Evolutionary conservation across 495 filamentous ascomycete genomes (phyloP).

Genomic region (Neurospora sp.): DNA sequence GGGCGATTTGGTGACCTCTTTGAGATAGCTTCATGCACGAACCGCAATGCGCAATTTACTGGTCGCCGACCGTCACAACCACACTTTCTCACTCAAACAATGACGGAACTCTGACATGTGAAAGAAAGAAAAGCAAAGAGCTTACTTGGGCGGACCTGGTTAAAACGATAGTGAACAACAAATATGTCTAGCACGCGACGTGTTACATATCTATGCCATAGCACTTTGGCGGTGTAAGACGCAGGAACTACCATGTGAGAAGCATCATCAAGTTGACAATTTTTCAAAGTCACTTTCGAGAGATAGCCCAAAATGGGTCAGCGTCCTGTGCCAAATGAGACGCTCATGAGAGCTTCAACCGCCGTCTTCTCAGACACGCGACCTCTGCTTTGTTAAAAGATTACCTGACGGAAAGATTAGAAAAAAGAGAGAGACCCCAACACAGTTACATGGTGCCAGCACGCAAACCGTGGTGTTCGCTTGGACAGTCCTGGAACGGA

Average conservation of each 20-base stretch:
- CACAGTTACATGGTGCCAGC: not conserved
- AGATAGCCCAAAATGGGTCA: not conserved
- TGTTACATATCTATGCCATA: not conserved
- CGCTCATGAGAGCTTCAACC: not conserved
- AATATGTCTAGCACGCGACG: not conserved
- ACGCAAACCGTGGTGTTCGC: not conserved
- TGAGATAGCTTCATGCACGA: not conserved
- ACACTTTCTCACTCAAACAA: not conserved
- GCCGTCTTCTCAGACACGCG: not conserved
- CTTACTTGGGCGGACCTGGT: not conserved
- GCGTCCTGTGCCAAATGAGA: not conserved
- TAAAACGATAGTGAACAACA: not conserved
- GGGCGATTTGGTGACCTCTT: not conserved
- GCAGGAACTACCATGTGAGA: not conserved
- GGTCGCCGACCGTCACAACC: not conserved
- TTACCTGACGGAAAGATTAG: not conserved
- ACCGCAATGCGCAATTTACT: not conserved
- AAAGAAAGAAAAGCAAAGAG: not conserved
- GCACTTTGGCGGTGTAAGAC: not conserved
- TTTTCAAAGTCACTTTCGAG: not conserved
- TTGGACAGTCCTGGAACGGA: not conserved
- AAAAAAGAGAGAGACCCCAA: not conserved
- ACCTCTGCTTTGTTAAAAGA: not conserved
- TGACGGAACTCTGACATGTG: not conserved
- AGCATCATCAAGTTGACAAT: not conserved